These are phyloP conservation scores for Chlorencoelia australis DNA, from an alignment of 2,329 filamentous ascomycete species.

Conservation along the genomic window DNA sequence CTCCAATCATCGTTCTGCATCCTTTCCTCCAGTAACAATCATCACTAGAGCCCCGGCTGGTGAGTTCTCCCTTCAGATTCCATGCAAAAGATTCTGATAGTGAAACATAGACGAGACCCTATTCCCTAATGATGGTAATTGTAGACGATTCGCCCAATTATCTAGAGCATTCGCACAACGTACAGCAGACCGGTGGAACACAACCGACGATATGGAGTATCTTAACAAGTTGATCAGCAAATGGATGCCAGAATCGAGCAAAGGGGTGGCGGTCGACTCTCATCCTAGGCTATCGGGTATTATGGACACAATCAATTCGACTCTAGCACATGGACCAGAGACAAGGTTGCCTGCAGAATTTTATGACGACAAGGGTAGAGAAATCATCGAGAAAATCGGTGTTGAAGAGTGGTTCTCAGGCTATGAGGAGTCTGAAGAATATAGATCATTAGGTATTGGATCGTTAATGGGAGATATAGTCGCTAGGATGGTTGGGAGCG, in stretches of 20 bases:
- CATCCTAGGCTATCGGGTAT: conserved; percentile 79
- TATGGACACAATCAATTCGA: conserved; percentile 90
- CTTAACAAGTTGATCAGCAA: conserved; percentile 67
- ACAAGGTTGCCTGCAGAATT: conserved; percentile 78
- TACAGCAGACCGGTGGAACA: conserved; percentile 64
- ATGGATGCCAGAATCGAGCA: conserved; percentile 69
- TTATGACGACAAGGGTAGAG: conserved; percentile 64
- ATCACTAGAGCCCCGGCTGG: conserved; percentile 47
- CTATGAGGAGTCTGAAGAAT: conserved; percentile 75
- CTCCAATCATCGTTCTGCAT: conserved; percentile 34
- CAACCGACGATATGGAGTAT: conserved; percentile 71
- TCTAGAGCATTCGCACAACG: conserved; percentile 61
- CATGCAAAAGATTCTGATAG: too few species aligned
- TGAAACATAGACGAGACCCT: conserved; percentile 67
- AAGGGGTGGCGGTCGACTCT: conserved; percentile 69
- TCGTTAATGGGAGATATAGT: conserved; percentile 76
- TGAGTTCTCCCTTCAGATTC: background rate
- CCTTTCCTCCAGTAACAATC: conserved; percentile 54
- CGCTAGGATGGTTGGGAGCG: conserved; percentile 58
- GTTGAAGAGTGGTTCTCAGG: conserved; percentile 92
- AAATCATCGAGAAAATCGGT: conserved; percentile 61
- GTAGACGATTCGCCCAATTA: conserved; percentile 61
- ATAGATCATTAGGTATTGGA: conserved; percentile 82
- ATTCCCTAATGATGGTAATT: conserved; percentile 68
- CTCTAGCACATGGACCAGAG: conserved; percentile 68